These are phyloP conservation scores for Akanthomyces muscarius DNA, from an alignment of 2,329 filamentous ascomycete species.

Conservation along the genomic window DNA sequence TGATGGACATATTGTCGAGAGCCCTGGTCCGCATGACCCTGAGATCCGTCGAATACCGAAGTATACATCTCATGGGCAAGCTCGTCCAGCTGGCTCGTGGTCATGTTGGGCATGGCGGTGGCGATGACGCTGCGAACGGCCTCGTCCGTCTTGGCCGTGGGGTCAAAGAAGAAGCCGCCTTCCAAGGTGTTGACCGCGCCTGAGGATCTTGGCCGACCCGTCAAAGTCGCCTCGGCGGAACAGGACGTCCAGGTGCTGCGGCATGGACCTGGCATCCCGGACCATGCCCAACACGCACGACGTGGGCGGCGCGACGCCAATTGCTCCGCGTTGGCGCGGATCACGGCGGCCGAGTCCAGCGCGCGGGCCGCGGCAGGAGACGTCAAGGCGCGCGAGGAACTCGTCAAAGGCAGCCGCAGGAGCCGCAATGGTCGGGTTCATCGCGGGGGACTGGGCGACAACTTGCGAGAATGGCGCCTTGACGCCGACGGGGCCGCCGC, in stretches of 20 bases:
- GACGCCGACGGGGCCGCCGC: constrained; percentile 22
- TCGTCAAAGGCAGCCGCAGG: constrained; percentile 5
- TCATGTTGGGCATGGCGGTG: constrained; percentile 13
- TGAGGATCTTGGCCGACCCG: constrained; percentile 16
- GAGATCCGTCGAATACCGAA: constrained; percentile 16
- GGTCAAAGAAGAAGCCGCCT: constrained; percentile 19
- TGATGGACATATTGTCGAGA: not conserved
- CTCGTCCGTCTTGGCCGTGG: constrained; percentile 11
- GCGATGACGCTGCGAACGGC: constrained; percentile 15
- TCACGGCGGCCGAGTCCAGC: constrained; percentile 10
- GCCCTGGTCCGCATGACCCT: not conserved
- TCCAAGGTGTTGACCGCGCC: constrained; percentile 18
- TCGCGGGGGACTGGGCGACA: constrained; percentile 17
- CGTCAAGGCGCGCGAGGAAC: constrained; percentile 17
- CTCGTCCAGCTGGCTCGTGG: not conserved
- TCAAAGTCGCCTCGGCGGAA: constrained; percentile 16
- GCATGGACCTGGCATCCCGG: constrained; percentile 10
- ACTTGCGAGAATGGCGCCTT: constrained; percentile 31
- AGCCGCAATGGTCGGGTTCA: not conserved
- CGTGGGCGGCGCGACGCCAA: constrained; percentile 11
- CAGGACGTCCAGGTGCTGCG: not conserved
- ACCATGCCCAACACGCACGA: constrained; percentile 15
- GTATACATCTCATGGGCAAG: constrained; percentile 17
- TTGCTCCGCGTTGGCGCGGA: constrained; percentile 18
- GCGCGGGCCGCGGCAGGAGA: constrained; percentile 11